Conservation (phyloP, 2,329 filamentous ascomycete species). For the Talaromyces sp. region DNA sequence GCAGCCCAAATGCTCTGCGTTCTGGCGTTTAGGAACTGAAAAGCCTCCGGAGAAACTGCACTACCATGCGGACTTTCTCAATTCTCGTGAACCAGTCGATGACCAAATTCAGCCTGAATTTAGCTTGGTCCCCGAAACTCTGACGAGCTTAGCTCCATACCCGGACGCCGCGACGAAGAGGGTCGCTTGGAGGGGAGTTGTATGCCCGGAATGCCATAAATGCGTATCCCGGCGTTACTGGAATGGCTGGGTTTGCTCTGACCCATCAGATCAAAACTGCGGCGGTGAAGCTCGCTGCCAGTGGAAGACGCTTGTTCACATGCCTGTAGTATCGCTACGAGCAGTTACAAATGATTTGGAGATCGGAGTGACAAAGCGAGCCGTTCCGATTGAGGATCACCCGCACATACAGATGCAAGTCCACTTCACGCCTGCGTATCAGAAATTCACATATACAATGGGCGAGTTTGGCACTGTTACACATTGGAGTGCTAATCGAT, state of each 20-base stretch:
- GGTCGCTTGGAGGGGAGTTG: conserved; percentile 56
- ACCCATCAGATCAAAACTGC: conserved; percentile 8
- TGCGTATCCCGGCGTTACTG: conserved; percentile 58
- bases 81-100: conserved; percentile 43
- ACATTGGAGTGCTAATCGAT: conserved; percentile 52
- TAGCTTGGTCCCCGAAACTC: conserved; percentile 34
- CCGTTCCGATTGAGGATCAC: conserved; percentile 19
- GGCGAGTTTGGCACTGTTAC: conserved; percentile 41
- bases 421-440: conserved; percentile 25
- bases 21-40: conserved; percentile 47
- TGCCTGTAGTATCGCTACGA: conserved; percentile 22
- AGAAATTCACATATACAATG: conserved; percentile 28
- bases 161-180: conserved; percentile 43
- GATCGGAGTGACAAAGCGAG: conserved; percentile 22
- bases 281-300: conserved; percentile 28
- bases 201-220: conserved; percentile 58
- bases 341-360: conserved; percentile 28
- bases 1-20: conserved; percentile 43
- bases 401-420: conserved; percentile 24
- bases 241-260: conserved; percentile 55
- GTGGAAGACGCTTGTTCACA: conserved; percentile 38
- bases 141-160: conserved; percentile 31
- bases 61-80: conserved; percentile 55
- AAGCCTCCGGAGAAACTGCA: conserved; percentile 24
- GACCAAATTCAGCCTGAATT: conserved; percentile 31